Percentiles rank a stretch among this genome's conserved stretches.
Evolutionary conservation across 1,284 basidiomycete genomes (phyloP).

Genomic region (Malassezia japonica): DNA sequence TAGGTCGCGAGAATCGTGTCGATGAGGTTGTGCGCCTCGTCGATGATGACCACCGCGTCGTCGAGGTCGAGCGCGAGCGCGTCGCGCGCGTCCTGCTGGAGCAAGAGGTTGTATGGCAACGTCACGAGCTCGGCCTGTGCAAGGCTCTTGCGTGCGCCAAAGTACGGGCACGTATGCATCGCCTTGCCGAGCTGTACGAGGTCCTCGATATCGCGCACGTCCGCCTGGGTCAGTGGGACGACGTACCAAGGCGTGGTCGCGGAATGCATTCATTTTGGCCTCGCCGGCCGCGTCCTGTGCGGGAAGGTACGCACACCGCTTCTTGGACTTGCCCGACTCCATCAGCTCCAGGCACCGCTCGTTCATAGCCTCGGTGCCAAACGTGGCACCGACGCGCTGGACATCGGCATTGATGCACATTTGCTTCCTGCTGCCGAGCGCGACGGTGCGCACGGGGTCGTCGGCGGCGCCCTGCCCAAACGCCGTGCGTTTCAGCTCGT

Average conservation of each 20-base stretch:
- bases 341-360: conserved; percentile 82
- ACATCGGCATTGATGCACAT: conserved; percentile 83
- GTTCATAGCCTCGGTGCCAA: conserved; percentile 65
- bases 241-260: conserved; percentile 75
- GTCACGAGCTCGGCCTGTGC: conserved; percentile 84
- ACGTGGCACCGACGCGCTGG: conserved; percentile 51
- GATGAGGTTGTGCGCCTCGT: conserved; percentile 76
- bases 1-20: conserved; percentile 77
- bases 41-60: conserved; percentile 74
- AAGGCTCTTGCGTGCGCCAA: conserved; percentile 75
- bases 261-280: conserved; percentile 64
- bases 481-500: conserved; percentile 68
- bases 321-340: conserved; percentile 48
- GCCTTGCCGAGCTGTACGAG: conserved; percentile 63
- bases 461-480: conserved; percentile 39
- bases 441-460: conserved; percentile 24
- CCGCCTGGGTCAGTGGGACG: conserved; percentile 19
- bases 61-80: conserved; percentile 66
- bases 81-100: conserved; percentile 74
- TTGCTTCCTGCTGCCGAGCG: conserved; percentile 78
- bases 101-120: conserved; percentile 82
- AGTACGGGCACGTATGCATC: conserved; percentile 77
- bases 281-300: conserved; percentile 47
- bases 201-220: conserved; percentile 89
- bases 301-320: conserved; percentile 66